phyloP scores from a whole-genome alignment of 208 protist species.

The Crithidia thermophila region DNA sequence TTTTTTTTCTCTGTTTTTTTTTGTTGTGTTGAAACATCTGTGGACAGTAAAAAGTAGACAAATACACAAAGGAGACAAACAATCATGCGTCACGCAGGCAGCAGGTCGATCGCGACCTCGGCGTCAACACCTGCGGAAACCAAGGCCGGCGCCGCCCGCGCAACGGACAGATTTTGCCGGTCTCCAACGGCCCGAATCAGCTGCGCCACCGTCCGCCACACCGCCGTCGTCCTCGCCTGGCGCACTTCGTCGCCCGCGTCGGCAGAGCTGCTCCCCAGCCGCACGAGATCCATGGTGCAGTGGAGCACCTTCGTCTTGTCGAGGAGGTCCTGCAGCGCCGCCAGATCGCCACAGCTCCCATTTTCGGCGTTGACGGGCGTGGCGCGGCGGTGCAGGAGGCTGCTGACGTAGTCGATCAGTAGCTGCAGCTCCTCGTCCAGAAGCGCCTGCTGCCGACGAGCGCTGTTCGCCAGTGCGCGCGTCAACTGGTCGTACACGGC shows the following conservation, averaged over 20 bases:
- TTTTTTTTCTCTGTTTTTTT: slow-evolving; percentile 15
- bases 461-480: slow-evolving; percentile 4
- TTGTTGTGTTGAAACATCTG: background rate
- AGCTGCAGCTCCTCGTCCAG: slow-evolving; percentile 33
- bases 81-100: slow-evolving; percentile 17
- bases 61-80: background rate
- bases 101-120: slow-evolving; percentile 38
- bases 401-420: slow-evolving; percentile 31
- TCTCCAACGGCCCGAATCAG: slow-evolving; percentile 25
- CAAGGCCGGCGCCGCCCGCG: slow-evolving; percentile 37
- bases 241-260: background rate
- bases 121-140: slow-evolving; percentile 35
- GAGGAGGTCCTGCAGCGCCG: slow-evolving; percentile 23
- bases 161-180: slow-evolving; percentile 26
- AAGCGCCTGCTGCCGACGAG: slow-evolving; percentile 19
- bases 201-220: slow-evolving; percentile 29
- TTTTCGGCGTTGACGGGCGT: slow-evolving; percentile 3
- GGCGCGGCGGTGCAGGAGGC: slow-evolving; percentile 26
- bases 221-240: background rate
- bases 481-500: slow-evolving; percentile 11
- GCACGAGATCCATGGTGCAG: slow-evolving; percentile 39
- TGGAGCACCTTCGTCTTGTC: slow-evolving; percentile 28
- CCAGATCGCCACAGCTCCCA: no score
- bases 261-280: background rate
- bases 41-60: background rate